Base-by-base conservation (phyloP, 495 filamentous ascomycete genomes). In the Trichoderma asperelloides region DNA sequence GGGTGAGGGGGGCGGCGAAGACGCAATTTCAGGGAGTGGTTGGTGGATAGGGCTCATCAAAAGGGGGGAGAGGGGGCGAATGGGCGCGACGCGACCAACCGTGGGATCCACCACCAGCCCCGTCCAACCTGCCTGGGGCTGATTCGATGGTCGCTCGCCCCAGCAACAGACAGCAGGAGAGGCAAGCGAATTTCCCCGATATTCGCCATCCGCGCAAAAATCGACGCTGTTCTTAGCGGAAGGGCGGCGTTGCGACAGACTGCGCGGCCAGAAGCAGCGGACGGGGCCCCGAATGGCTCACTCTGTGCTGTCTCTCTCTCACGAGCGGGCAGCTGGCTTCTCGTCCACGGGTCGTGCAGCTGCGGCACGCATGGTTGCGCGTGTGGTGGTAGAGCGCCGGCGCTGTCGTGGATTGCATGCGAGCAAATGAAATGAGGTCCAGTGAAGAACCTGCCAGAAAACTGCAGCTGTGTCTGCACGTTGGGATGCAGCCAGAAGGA, bases 11-110 rank as follows among this genome's bases (percentile, higher is more conserved):
- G 55, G 55, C 43, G 55, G 25, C 25, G 55, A 60, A 60, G 55
- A 60, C 55, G 55, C 55, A 60, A 60, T 60, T 60, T 60, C 55
- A 60, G 55, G 55, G 55, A 60, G 25, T 60, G 55, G 25, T 60
- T 60, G 25, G 55, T 60, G 55, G 55, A 30, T 60, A 60, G 16
- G 3, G 55, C 55, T 60, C 25, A 60, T 60, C 27, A 51, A 60
- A 60, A 25, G 55, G 55, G 55, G 55, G 55, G 55, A 23, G 55
- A 60, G 55, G 55, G 51, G 55, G 55, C 55, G 55, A 60, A 60
- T 60, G 55, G 55, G 55, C 49, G 49, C 55, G 55, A 60, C 55
- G 25, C 55, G 55, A 60, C 55, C 55, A 60, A 60, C 55, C 55
- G 55, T 18, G 55, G 55, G 25, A 4, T 30, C 55, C 55, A 60